phyloP scores from a whole-genome alignment of 257 asterid species.

The Petrea volubilis region DNA sequence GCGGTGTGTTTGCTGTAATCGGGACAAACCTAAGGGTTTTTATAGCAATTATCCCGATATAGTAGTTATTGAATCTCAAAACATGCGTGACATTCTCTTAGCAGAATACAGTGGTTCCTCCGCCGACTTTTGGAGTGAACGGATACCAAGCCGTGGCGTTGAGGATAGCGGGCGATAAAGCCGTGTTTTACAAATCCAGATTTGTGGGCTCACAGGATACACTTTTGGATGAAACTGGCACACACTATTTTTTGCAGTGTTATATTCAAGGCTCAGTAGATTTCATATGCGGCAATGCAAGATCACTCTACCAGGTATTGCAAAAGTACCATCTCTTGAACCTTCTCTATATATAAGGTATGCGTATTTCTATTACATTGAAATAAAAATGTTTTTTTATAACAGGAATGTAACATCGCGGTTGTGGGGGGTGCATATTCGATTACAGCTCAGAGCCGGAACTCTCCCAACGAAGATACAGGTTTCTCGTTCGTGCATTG shows the following conservation, averaged over 20 bases:
- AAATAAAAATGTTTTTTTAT: background rate
- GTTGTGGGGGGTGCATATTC: slow-evolving; percentile 40
- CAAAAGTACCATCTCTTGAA: too few relatives aligned
- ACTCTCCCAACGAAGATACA: slow-evolving; percentile 35
- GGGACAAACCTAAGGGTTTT: too few relatives aligned
- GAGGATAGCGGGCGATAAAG: slow-evolving; percentile 48
- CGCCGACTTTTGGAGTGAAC: slow-evolving; percentile 16
- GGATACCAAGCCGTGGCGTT: slow-evolving; percentile 75
- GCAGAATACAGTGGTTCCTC: slow-evolving; percentile 52
- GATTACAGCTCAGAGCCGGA: slow-evolving; percentile 64
- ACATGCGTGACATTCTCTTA: background rate
- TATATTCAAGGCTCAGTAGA: slow-evolving; percentile 66
- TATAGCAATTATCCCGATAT: too few relatives aligned
- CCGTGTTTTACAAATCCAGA: slow-evolving; percentile 55
- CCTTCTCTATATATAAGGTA: background rate
- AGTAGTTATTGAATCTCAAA: background rate
- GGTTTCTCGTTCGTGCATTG: slow-evolving; percentile 71
- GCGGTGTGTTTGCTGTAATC: too few relatives aligned
- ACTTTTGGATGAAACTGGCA: slow-evolving; percentile 61
- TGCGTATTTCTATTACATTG: background rate
- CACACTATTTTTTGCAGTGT: slow-evolving; percentile 55
- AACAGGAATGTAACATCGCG: slow-evolving; percentile 53
- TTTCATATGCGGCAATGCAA: slow-evolving; percentile 71
- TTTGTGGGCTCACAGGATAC: slow-evolving; percentile 79
- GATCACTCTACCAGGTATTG: slow-evolving; percentile 60